phyloP scores from a whole-genome alignment of 345 rosid species.

The Acer saccharum region DNA sequence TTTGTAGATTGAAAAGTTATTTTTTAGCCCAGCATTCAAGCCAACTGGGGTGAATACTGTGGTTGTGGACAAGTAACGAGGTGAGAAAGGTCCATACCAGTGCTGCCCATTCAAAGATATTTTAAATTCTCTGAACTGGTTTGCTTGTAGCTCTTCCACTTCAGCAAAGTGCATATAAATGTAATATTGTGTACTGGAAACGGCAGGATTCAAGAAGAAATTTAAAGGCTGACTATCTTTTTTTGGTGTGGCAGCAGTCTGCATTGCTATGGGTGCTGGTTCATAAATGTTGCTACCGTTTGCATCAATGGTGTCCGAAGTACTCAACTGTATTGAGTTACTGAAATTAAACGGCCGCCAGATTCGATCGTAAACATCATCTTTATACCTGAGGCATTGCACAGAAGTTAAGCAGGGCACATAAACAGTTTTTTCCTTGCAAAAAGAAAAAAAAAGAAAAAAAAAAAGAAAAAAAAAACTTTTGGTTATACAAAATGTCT shows the following conservation, averaged over 20 bases:
- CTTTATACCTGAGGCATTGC: neutral
- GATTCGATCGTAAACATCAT: slow-evolving; percentile 5
- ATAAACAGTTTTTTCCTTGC: neutral
- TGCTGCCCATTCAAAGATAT: neutral
- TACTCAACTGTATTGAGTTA: neutral
- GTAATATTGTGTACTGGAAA: slow-evolving; percentile 11
- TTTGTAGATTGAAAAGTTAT: slow-evolving; percentile 6
- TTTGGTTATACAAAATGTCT: neutral
- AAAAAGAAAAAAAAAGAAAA: too few relatives aligned
- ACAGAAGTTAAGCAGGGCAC: neutral
- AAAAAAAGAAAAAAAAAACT: too few relatives aligned
- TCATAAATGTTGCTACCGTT: slow-evolving; percentile 20
- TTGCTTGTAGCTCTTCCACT: slow-evolving; percentile 24
- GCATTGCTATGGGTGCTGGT: slow-evolving; percentile 44
- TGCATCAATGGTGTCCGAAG: neutral
- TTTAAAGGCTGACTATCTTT: slow-evolving; percentile 25
- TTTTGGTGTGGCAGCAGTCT: slow-evolving; percentile 36
- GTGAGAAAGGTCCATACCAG: slow-evolving; percentile 5
- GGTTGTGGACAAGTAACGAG: slow-evolving; percentile 11
- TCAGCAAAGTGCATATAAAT: slow-evolving; percentile 34
- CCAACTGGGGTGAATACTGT: neutral
- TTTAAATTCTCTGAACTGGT: slow-evolving; percentile 24
- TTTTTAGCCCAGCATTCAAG: neutral
- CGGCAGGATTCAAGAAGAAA: neutral
- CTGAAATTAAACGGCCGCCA: neutral